These are phyloP conservation scores for Psidium guajava DNA, from an alignment of 345 rosid species.

Conservation along the genomic window DNA sequence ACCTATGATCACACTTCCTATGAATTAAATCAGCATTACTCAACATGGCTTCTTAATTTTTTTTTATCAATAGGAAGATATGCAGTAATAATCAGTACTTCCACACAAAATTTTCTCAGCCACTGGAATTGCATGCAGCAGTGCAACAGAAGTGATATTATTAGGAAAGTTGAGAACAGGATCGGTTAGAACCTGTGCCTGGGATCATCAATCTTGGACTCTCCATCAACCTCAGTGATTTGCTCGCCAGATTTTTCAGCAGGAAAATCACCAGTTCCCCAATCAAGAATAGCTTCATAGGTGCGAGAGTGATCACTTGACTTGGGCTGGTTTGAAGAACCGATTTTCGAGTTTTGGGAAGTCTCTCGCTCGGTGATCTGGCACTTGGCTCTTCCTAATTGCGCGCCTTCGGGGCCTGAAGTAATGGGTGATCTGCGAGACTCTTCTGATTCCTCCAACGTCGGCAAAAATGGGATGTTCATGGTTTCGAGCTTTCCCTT, in stretches of 20 bases:
- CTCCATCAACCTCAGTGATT: background rate
- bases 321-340: background rate
- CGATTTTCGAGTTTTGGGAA: background rate
- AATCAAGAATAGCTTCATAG: background rate
- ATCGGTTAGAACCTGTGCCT: background rate
- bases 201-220: background rate
- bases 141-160: background rate
- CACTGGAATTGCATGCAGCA: background rate
- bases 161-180: background rate
- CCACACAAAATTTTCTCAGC: background rate
- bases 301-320: background rate
- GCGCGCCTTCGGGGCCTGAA: background rate
- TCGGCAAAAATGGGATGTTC: background rate
- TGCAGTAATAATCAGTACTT: background rate
- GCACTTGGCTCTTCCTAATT: background rate
- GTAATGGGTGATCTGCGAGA: background rate
- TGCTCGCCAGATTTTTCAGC: background rate
- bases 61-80: background rate
- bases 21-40: background rate
- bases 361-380: background rate
- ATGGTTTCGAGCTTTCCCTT: slow-evolving; percentile 42
- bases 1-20: background rate
- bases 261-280: background rate
- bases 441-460: background rate
- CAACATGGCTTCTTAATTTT: background rate